Evolutionary conservation across 2,329 filamentous ascomycete genomes (phyloP), one percentile per base, ranked within the genome.

Genomic region (Daldinia sp.): DNA sequence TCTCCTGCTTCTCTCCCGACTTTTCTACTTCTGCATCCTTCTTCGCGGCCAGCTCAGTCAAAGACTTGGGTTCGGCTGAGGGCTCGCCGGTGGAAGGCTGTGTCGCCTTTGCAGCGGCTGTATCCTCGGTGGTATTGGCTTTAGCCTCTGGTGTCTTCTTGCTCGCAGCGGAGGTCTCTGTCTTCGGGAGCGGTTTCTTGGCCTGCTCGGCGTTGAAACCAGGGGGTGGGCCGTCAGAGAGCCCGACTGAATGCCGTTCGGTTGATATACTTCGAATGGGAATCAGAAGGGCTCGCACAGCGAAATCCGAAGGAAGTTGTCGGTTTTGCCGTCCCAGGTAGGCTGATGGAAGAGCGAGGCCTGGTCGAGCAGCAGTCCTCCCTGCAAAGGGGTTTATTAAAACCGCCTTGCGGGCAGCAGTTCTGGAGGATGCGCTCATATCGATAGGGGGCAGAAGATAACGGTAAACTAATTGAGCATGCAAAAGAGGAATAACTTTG

Each of bases 181-280:
- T 86, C 72, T 87, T 86, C 1, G 87, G 79, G 48, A 95, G 81
- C 10, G 93, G 91, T 76, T 93, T 94, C 85, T 93, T 94, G 70
- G 94, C 94, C 80, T 93, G 84, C 73, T 94, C 89, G n/a, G 91
- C 83, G 75, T 95, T 94, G 82, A 97, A 97, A 25, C 94, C 94
- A 11, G 93, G 94, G 59, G 94, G 94, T 43, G 93, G 94, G 49
- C 86, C 88, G 56, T 84, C 82, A 52, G 85, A 80, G 32, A 78
- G 77, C 23, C 78, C 75, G 62, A 82, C 79, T 54, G 83, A 80
- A 74, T 87, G 85, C 66, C 85, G 82, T 61, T 88, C 85, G 70
- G 87, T 90, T 47, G 83, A 81, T 70, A 88, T 79, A 70, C 77
- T 76, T 73, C 87, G 84, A 60, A 81, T 73, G 15, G 86, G 85